phyloP scores from a whole-genome alignment of 2,329 filamentous ascomycete genomes.

The Aspergillus tamarii region DNA sequence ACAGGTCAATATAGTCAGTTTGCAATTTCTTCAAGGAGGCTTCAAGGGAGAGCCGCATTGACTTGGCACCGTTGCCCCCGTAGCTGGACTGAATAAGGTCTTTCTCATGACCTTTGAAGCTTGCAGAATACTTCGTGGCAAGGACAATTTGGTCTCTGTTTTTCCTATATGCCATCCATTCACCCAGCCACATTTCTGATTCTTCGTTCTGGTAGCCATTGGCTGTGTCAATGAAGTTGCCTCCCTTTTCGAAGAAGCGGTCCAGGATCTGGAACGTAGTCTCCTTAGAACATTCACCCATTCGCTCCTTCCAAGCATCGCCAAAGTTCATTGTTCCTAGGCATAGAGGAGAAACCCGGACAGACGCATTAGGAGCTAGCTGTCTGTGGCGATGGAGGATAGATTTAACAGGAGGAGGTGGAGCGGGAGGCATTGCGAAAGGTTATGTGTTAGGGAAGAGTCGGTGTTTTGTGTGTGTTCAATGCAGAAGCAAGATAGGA shows the following conservation, averaged over 20 bases:
- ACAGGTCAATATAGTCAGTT: constrained; percentile 41
- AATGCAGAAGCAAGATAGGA: too few species aligned
- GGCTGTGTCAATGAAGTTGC: not conserved
- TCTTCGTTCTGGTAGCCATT: not conserved
- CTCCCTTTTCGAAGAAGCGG: not conserved
- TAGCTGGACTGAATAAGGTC: constrained; percentile 44
- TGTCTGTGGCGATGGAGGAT: too few species aligned
- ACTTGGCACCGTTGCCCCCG: constrained; percentile 41
- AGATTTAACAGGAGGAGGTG: too few species aligned
- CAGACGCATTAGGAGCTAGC: too few species aligned
- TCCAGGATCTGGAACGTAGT: too few species aligned
- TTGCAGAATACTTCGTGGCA: not conserved
- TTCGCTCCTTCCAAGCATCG: too few species aligned
- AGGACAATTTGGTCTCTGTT: not conserved
- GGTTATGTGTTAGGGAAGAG: too few species aligned
- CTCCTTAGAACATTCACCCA: too few species aligned
- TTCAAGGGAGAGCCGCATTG: constrained; percentile 31
- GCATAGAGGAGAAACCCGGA: too few species aligned
- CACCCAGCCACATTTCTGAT: not conserved
- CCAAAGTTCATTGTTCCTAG: too few species aligned
- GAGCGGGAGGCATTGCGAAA: too few species aligned
- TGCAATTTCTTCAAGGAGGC: constrained; percentile 34
- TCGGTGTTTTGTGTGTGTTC: too few species aligned
- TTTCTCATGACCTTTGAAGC: not conserved
- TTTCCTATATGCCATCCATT: not conserved